Evolutionary conservation across 2,329 filamentous ascomycete species (phyloP), one percentile per base, ranked within the genome.

Genomic region (Sporothrix inflata): DNA sequence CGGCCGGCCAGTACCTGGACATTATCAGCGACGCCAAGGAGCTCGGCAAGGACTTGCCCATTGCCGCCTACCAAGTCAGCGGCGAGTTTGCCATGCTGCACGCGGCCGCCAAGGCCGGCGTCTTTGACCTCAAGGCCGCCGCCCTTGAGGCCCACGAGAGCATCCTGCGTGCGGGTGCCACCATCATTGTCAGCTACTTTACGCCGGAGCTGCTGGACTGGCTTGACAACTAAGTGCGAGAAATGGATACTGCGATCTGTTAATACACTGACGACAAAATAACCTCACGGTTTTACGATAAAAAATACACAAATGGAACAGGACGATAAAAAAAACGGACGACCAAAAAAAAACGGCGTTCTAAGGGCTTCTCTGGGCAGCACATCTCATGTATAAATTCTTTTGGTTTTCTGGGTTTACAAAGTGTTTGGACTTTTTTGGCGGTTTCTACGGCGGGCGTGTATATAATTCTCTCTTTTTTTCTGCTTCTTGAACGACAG

Each of bases 71-170:
- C 81, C 96, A 99, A 81, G 96, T 99, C 73, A 96, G 92, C 78
- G 96, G 96, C 76, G 96, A 99, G 84, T 99, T 91, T 79, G 94
- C 96, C 75, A 98, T 98, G 96, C 96, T 99, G 69, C 94, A 98
- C 79, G 96, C 96, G 0, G 96, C 89, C 24, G 96, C 96, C 66
- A 97, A 97, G 81, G 95, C 96, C 1, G 96, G 96, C 4, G 96
- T 99, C 3, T 99, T 98, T 79, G 95, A 98, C 80, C 84, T 98
- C 79, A 96, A 95, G 84, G 85, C 91, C 4, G 98, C 98, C 93
- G 96, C 94, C 0, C 94, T 97, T 77, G 96, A 99, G 84, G 92
- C 93, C 73, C 97, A 94, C 0, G 93, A 98, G 82, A 94, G 94
- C 30, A 98, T 99, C 75, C 83, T 99, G 73, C 88, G 96, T 76